Percentiles rank a stretch among this genome's conserved stretches.
Evolutionary conservation across 352 stramenopile genomes (phyloP).

Genomic region (Thalassiosira mediterranea): DNA sequence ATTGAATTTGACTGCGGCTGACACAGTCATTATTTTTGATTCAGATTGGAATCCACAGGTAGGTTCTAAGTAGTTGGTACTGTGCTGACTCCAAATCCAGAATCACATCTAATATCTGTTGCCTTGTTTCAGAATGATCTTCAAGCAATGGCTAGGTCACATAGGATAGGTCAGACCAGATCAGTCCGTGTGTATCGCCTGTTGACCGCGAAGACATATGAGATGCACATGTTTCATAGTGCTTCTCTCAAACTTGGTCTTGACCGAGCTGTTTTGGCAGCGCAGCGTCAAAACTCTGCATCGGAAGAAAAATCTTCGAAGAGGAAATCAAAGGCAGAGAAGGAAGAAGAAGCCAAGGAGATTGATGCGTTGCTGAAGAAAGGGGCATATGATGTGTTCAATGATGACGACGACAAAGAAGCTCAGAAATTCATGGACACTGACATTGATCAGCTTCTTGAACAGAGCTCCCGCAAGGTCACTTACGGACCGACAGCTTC

Average conservation of each 20-base stretch:
- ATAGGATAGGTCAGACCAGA: conserved; percentile 99
- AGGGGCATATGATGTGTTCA: conserved; percentile 96
- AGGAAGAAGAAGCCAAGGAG: conserved; percentile 85
- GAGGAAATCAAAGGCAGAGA: conserved; percentile 85
- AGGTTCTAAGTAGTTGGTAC: neutral
- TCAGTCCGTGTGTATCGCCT: conserved; percentile 97
- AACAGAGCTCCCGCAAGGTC: conserved; percentile 82
- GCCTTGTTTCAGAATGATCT: conserved; percentile 88
- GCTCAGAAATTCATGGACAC: conserved; percentile 88
- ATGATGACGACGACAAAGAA: conserved; percentile 94
- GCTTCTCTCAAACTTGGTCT: conserved; percentile 97
- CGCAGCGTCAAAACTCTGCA: conserved; percentile 87
- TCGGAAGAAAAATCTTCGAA: conserved; percentile 79
- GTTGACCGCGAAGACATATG: conserved; percentile 98
- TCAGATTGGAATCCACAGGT: conserved; percentile 93
- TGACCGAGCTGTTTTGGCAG: conserved; percentile 95
- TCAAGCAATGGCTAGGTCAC: conserved; percentile 89
- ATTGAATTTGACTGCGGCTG: conserved; percentile 96
- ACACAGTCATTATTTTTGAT: conserved; percentile 99
- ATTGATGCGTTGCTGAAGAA: conserved; percentile 96
- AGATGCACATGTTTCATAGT: conserved; percentile 99
- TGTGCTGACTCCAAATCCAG: neutral
- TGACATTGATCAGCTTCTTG: conserved; percentile 96
- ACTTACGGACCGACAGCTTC: conserved; percentile 76
- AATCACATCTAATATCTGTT: conserved; percentile 5